A percentile compares a stretch with the other conserved stretches of the same genome.
phyloP scores from a whole-genome alignment of 2,329 filamentous ascomycete species.

The Xylogone sp. region DNA sequence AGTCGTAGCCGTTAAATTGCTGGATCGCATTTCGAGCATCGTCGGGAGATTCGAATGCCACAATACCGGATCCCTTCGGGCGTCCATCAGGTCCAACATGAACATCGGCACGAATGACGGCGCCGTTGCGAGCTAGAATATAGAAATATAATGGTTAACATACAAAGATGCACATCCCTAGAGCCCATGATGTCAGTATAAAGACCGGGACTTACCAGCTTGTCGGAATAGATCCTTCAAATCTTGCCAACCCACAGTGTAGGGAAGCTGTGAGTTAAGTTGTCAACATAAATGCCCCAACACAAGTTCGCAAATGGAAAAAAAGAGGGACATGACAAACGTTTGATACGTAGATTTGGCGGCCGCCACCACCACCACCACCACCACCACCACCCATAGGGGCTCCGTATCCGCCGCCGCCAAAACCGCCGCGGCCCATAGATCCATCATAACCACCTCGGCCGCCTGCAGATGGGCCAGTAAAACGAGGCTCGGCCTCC shows the following conservation, averaged over 20 bases:
- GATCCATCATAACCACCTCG: constrained; percentile 56
- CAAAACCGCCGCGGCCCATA: constrained; percentile 43
- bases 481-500: constrained; percentile 96
- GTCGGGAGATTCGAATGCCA: constrained; percentile 91
- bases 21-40: constrained; percentile 94
- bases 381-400: constrained; percentile 43
- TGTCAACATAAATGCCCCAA: constrained; percentile 31
- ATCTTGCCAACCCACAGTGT: constrained; percentile 97
- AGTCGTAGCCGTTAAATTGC: constrained; percentile 98
- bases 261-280: constrained; percentile 70
- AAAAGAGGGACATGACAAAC: constrained; percentile 61
- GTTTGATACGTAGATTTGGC: constrained; percentile 97
- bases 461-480: constrained; percentile 63
- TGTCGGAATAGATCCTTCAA: constrained; percentile 98
- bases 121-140: constrained; percentile 57
- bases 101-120: constrained; percentile 91
- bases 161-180: constrained; percentile 9
- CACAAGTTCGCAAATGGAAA: constrained; percentile 22
- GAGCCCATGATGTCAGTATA: constrained; percentile 16
- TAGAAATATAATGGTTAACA: constrained; percentile 19
- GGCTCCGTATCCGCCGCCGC: constrained; percentile 45
- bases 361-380: constrained; percentile 61
- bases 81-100: constrained; percentile 88
- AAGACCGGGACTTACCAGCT: constrained; percentile 68
- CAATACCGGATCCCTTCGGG: constrained; percentile 94